These are phyloP conservation scores for Tilletiopsis washingtonensis DNA, from an alignment of 1,284 basidiomycete genomes.

Conservation along the genomic window DNA sequence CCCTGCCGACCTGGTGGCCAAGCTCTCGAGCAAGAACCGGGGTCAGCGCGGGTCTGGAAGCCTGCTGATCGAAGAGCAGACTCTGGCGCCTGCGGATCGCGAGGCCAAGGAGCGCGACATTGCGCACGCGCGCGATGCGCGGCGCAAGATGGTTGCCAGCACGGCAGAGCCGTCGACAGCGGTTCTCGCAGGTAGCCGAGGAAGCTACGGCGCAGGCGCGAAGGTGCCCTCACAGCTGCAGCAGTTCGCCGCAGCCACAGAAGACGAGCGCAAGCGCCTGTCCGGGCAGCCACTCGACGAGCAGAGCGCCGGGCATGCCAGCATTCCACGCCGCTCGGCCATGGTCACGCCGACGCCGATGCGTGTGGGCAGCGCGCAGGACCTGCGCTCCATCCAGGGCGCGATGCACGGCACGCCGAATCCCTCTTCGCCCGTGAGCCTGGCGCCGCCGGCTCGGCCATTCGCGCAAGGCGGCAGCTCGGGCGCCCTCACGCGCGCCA, in stretches of 20 bases:
- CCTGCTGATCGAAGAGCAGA: conserved; percentile 16
- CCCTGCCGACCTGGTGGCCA: not conserved
- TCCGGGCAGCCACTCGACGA: not conserved
- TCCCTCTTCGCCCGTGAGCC: conserved; percentile 14
- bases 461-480: conserved; percentile 13
- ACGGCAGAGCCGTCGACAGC: not conserved
- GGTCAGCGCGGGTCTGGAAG: conserved; percentile 4
- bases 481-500: too few relatives aligned
- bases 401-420: conserved; percentile 11
- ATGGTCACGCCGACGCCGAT: not conserved
- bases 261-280: conserved; percentile 7
- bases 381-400: conserved; percentile 9
- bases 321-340: conserved; percentile 4
- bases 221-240: too few relatives aligned
- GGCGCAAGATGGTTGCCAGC: conserved; percentile 15
- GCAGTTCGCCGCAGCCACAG: too few relatives aligned
- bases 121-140: conserved; percentile 22
- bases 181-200: too few relatives aligned
- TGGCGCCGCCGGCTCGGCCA: conserved; percentile 31
- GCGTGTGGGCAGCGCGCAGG: conserved; percentile 7
- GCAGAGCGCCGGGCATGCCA: conserved; percentile 4
- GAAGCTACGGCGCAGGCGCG: too few relatives aligned
- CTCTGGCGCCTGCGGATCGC: conserved; percentile 15
- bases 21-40: too few relatives aligned
- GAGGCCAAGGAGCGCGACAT: conserved; percentile 29